Evolutionary conservation across 202 grass and related monocot genomes (phyloP).

Genomic region (Zoysia matrella): DNA sequence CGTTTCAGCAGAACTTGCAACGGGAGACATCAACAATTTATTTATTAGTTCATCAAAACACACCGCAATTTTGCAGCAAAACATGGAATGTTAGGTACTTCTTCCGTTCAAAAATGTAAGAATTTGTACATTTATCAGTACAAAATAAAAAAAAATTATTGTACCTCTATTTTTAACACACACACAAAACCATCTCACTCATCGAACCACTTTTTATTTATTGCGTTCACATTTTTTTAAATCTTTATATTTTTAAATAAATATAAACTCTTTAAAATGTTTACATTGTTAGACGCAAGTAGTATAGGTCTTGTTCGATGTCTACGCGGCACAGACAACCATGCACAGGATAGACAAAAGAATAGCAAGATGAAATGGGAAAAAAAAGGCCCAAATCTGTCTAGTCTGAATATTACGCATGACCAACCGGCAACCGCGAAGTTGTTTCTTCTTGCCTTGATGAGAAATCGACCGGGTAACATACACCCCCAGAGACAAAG

Average conservation of each 20-base stretch:
- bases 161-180: no score
- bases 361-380: background rate
- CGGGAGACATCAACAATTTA: background rate
- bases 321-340: background rate
- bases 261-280: no score
- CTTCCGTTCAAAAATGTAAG: no score
- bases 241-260: no score
- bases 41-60: slow-evolving; percentile 15
- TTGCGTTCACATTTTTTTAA: no score
- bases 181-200: no score
- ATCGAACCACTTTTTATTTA: no score
- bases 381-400: background rate
- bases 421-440: background rate
- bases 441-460: background rate
- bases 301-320: slow-evolving; percentile 14
- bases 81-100: no score
- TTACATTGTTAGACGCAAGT: no score
- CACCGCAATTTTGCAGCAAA: background rate
- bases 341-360: slow-evolving; percentile 10
- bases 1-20: no score
- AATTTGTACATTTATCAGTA: no score
- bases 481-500: background rate
- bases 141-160: no score
- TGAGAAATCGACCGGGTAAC: background rate
- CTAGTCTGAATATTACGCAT: slow-evolving; percentile 20